phyloP scores from a whole-genome alignment of 192 early-diverging fungal genomes.

The Coemansia sp. region DNA sequence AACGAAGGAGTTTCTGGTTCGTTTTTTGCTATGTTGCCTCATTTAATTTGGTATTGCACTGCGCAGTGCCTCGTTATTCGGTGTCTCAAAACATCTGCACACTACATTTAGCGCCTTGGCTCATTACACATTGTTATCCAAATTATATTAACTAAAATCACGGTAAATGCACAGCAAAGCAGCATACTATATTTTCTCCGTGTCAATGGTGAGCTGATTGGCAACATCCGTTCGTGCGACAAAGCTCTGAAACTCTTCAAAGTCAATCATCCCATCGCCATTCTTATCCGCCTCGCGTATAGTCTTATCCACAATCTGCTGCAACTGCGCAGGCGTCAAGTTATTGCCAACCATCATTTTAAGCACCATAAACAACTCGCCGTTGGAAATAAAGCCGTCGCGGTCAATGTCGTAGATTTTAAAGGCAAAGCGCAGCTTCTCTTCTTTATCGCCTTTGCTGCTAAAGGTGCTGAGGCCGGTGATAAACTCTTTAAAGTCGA shows the following conservation, averaged over 20 bases:
- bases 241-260: slow-evolving; percentile 92
- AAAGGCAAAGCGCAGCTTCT: slow-evolving; percentile 96
- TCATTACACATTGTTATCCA: no score
- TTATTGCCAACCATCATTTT: slow-evolving; percentile 99
- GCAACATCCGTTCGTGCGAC: slow-evolving; percentile 97
- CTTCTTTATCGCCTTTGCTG: slow-evolving; percentile 88
- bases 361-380: slow-evolving; percentile 95
- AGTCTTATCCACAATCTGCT: slow-evolving; percentile 99
- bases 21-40: slow-evolving; percentile 77
- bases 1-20: slow-evolving; percentile 40
- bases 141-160: no score
- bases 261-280: slow-evolving; percentile 92
- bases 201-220: slow-evolving; percentile 90
- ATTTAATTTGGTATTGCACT: no score
- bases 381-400: slow-evolving; percentile 98
- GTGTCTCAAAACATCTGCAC: no score
- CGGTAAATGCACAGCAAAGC: no score
- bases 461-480: slow-evolving; percentile 91
- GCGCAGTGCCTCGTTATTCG: no score
- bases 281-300: slow-evolving; percentile 98
- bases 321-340: slow-evolving; percentile 91
- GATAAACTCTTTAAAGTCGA: slow-evolving; percentile 99
- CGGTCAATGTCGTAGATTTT: slow-evolving; percentile 99
- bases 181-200: slow-evolving; percentile 32
- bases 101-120: no score